phyloP scores from a whole-genome alignment of 306 rosid genomes.

The Dalbergia oliveri region DNA sequence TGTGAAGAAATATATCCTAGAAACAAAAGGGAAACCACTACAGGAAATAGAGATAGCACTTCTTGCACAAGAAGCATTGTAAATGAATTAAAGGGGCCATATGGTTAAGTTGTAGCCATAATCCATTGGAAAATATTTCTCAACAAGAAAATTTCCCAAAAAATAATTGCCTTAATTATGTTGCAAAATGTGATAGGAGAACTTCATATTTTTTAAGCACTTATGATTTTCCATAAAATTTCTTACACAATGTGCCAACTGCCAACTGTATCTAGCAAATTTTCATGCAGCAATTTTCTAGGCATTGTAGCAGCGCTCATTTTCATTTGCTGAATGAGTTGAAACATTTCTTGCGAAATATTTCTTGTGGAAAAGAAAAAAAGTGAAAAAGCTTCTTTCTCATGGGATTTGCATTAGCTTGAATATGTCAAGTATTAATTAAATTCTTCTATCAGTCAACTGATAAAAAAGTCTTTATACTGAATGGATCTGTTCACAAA shows the following conservation, averaged over 20 bases:
- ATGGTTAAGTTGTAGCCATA: conserved; percentile 35
- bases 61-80: conserved; percentile 57
- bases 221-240: too few relatives aligned
- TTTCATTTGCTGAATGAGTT: conserved; percentile 31
- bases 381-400: conserved; percentile 14
- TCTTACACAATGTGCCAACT: too few relatives aligned
- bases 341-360: conserved; percentile 13
- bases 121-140: too few relatives aligned
- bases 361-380: conserved; percentile 4
- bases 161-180: too few relatives aligned
- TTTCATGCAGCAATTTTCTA: too few relatives aligned
- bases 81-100: conserved; percentile 15
- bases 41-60: conserved; percentile 89
- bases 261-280: too few relatives aligned
- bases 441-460: background rate
- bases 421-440: background rate
- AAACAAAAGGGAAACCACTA: conserved; percentile 93
- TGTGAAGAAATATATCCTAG: conserved; percentile 80
- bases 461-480: background rate
- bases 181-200: too few relatives aligned
- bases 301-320: background rate
- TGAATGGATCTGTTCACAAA: background rate
- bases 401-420: conserved; percentile 1
- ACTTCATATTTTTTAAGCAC: background rate
- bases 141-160: too few relatives aligned